Percentiles rank a stretch among this genome's conserved stretches.
Evolutionary conservation across 768 basidiomycete genomes (phyloP).

Genomic region (Calocera viscosa): DNA sequence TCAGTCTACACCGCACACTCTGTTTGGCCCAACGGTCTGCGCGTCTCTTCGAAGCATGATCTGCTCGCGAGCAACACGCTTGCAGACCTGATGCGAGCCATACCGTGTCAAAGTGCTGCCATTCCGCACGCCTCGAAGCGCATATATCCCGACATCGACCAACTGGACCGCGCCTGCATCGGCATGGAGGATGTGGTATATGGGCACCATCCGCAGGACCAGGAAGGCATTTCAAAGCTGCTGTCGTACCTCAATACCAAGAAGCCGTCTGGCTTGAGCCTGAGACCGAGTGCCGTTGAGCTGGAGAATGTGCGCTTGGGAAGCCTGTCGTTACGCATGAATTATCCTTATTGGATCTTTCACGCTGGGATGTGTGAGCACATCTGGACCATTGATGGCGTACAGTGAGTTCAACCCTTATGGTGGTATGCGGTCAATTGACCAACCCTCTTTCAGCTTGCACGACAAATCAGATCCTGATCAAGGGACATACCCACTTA

Average conservation of each 20-base stretch:
- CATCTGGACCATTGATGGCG: conserved; percentile 57
- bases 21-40: background rate
- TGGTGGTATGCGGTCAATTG: conserved; percentile 1
- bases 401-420: conserved; percentile 38
- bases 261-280: background rate
- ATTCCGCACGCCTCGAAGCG: background rate
- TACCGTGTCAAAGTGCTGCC: background rate
- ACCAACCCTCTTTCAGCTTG: conserved; percentile 33
- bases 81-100: background rate
- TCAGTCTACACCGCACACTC: background rate
- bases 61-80: background rate
- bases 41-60: background rate
- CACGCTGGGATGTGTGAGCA: conserved; percentile 78
- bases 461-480: conserved; percentile 44
- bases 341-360: conserved; percentile 71
- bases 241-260: background rate
- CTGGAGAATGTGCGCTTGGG: conserved; percentile 26
- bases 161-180: background rate
- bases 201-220: background rate
- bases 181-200: background rate
- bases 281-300: background rate
- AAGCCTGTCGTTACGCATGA: conserved; percentile 47
- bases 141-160: background rate
- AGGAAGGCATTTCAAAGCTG: background rate
- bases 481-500: conserved; percentile 50